Percentiles rank a stretch among this genome's conserved stretches.
Evolutionary conservation across 768 basidiomycete species (phyloP).

Genomic region (Daedaleopsis sinensis): DNA sequence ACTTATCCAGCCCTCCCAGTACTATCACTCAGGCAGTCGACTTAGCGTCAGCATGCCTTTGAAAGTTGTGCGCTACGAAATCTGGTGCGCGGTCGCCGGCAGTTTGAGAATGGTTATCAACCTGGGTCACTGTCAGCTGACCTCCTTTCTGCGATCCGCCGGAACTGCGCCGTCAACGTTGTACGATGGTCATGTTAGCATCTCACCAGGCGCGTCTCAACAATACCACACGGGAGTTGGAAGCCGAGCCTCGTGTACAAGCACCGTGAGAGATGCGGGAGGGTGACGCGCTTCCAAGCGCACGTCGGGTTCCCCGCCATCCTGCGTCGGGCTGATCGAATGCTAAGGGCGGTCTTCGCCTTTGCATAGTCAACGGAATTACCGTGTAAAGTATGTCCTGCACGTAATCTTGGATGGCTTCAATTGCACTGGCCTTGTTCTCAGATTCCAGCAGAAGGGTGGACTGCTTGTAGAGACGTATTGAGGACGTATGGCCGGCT

Average conservation of each 20-base stretch:
- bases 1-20: too few relatives aligned
- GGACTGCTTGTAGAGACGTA: slow-evolving; percentile 4
- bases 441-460: background rate
- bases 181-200: slow-evolving; percentile 5
- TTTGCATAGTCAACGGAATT: background rate
- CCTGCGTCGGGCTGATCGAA: background rate
- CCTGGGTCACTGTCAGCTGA: slow-evolving; percentile 1
- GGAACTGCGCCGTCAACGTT: too few relatives aligned
- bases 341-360: background rate
- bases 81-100: too few relatives aligned
- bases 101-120: background rate
- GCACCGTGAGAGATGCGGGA: background rate
- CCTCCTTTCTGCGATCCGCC: too few relatives aligned
- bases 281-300: background rate
- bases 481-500: slow-evolving; percentile 8
- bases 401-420: background rate
- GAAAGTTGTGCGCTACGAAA: too few relatives aligned
- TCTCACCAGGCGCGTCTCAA: background rate
- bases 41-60: too few relatives aligned
- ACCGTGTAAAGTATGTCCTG: too few relatives aligned
- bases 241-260: slow-evolving; percentile 17
- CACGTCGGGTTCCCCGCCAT: background rate
- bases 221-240: slow-evolving; percentile 15
- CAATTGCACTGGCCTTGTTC: background rate
- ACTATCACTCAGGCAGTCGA: too few relatives aligned